phyloP scores from a whole-genome alignment of 179 eudicot genomes.

The Beta corolliflora region DNA sequence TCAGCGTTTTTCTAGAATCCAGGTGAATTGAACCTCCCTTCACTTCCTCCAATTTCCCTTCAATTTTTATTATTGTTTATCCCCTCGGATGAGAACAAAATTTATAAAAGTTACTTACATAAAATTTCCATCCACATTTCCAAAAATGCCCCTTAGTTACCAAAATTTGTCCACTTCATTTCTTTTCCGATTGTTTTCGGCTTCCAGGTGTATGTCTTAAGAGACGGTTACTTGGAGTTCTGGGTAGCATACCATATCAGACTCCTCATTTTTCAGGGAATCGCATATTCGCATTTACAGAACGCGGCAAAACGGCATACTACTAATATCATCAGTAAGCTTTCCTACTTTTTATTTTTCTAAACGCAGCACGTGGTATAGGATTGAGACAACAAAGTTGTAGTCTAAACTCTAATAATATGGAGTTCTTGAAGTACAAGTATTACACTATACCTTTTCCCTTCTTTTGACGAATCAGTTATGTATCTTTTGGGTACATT shows the following conservation, averaged over 20 bases:
- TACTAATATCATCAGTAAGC: no score
- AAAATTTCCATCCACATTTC: not conserved
- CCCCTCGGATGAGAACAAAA: not conserved
- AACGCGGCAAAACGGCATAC: no score
- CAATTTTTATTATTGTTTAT: not conserved
- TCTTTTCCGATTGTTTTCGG: not conserved
- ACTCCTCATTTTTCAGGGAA: not conserved
- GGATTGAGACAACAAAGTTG: no score
- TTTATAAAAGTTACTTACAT: no score
- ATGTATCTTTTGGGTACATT: no score
- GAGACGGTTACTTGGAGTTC: not conserved
- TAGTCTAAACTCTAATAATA: no score
- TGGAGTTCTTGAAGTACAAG: no score
- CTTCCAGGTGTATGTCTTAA: not conserved
- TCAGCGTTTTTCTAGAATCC: not conserved
- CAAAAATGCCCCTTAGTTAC: not conserved
- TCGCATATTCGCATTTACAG: not conserved
- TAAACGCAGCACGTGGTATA: no score
- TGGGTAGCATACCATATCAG: not conserved
- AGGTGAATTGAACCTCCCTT: conserved; percentile 12
- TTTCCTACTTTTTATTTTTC: no score
- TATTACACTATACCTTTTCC: no score
- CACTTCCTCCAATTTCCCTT: not conserved
- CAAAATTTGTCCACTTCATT: not conserved
- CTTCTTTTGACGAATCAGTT: no score